Base-by-base conservation (phyloP, 2,329 filamentous ascomycete genomes). In the Aureobasidium pullulans region DNA sequence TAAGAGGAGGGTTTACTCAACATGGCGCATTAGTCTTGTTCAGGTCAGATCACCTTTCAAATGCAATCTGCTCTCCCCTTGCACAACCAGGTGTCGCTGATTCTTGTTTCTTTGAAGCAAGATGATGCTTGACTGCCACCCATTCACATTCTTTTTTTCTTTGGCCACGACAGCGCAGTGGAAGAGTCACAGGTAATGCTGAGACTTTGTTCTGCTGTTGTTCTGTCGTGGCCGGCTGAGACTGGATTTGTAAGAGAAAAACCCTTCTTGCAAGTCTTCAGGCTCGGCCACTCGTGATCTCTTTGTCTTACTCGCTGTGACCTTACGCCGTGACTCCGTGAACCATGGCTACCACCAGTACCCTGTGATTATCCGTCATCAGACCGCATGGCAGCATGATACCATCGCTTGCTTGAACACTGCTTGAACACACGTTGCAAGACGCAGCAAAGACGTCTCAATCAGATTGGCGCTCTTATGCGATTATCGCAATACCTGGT, bases 91-190 rank as follows among this genome's bases (percentile, higher is more conserved):
- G 90, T 96, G 90, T 96, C 90, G 90, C 90, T 76, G 88, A 93
- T 81, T 90, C 86, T 64, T 62, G 31, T 49, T 53, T 31, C 13
- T 43, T 46, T 19, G 39, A 10, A 13, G 13, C 11, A 67, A 61
- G 79, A 80, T 79, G 84, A 94, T 73, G 90, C 90, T 96, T 90
- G 90, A 96, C 91, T 85, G 90, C 90, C 90, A 96, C 81, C 8
- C 77, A 74, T 73, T 67, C 62, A 61, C 50, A 60, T 57, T 49
- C 37, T 52, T 48, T 29, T 61, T 48, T 48, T 42, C 46, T 28
- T 52, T 34, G 23, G 32, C 15, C 10, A 40, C 13, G 31, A 46
- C 11, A 2, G 1, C 8, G 3, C 16, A 15, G 23, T 31, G 13
- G 40, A 44, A 36, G 11, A 46, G 40, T 36, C 31, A 37, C 31